phyloP scores from a whole-genome alignment of 371 early-diverging fungal species.

The Mucor racemosus region DNA sequence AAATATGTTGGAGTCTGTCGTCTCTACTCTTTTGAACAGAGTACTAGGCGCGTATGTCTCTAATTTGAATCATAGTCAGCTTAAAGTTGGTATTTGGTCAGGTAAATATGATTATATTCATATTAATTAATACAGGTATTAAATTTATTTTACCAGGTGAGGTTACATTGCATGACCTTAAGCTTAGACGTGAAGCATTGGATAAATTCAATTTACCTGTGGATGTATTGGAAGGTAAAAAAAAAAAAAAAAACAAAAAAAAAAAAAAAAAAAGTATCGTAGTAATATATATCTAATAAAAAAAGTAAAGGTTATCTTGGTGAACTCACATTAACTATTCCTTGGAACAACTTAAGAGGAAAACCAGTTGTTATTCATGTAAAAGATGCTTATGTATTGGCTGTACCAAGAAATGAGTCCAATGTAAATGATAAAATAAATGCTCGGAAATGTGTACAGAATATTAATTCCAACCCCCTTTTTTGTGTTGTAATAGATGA shows the following conservation, averaged over 20 bases:
- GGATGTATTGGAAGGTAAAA: slow-evolving; percentile 87
- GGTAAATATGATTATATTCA: slow-evolving; percentile 57
- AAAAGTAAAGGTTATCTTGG: slow-evolving; percentile 83
- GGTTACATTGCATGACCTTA: slow-evolving; percentile 91
- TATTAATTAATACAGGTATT: background rate
- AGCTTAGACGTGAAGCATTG: slow-evolving; percentile 88
- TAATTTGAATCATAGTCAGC: slow-evolving; percentile 93
- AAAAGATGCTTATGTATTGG: slow-evolving; percentile 88
- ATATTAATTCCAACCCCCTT: background rate
- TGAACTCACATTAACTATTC: slow-evolving; percentile 89
- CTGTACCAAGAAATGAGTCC: slow-evolving; percentile 80
- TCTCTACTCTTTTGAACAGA: slow-evolving; percentile 88
- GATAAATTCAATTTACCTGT: slow-evolving; percentile 94
- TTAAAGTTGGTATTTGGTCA: slow-evolving; percentile 96
- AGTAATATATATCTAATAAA: background rate
- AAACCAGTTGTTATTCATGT: slow-evolving; percentile 89
- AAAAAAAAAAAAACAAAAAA: background rate
- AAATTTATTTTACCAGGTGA: slow-evolving; percentile 67
- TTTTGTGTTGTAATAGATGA: slow-evolving; percentile 56
- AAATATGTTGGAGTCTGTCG: slow-evolving; percentile 88
- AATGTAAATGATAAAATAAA: slow-evolving; percentile 49
- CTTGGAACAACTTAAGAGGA: slow-evolving; percentile 96
- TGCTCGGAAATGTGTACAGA: no score
- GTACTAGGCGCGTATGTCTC: slow-evolving; percentile 95
- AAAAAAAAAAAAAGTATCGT: slow-evolving; percentile 52